phyloP scores from a whole-genome alignment of 2,329 filamentous ascomycete genomes.

The Aspergillus texensis region DNA sequence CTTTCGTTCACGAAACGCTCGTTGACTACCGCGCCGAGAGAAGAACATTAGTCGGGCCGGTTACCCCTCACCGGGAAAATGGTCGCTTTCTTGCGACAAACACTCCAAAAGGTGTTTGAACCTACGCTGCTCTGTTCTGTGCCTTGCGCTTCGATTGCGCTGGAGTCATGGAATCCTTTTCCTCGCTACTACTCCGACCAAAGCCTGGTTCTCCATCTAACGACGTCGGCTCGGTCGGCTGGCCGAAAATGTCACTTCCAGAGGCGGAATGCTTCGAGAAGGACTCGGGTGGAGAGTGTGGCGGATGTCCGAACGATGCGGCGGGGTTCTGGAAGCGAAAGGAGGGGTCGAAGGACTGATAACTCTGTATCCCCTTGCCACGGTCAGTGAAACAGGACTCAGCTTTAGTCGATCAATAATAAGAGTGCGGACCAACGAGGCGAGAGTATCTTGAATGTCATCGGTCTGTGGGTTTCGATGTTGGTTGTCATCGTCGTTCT shows the following conservation, averaged over 20 bases:
- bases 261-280: conserved; percentile 37
- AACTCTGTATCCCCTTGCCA: conserved; percentile 27
- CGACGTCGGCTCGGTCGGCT: conserved; percentile 28
- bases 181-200: conserved; percentile 54
- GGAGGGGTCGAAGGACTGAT: conserved; percentile 41
- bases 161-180: conserved; percentile 57
- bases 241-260: conserved; percentile 29
- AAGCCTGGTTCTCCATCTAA: conserved; percentile 34
- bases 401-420: background rate
- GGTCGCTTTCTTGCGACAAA: background rate
- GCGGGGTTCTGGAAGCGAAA: conserved; percentile 37
- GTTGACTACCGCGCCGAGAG: conserved; percentile 63
- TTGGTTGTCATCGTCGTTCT: conserved; percentile 25
- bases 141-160: conserved; percentile 66
- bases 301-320: conserved; percentile 32
- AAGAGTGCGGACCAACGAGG: conserved; percentile 29
- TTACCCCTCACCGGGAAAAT: background rate
- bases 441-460: conserved; percentile 48
- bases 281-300: conserved; percentile 40
- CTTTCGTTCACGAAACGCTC: conserved; percentile 94
- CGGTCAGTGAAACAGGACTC: conserved; percentile 15
- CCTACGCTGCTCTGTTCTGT: conserved; percentile 73
- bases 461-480: conserved; percentile 44
- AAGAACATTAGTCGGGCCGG: background rate
- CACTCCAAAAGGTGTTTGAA: conserved; percentile 17